Evolutionary conservation across 768 basidiomycete genomes (phyloP).

Genomic region (Mycena haematopus): DNA sequence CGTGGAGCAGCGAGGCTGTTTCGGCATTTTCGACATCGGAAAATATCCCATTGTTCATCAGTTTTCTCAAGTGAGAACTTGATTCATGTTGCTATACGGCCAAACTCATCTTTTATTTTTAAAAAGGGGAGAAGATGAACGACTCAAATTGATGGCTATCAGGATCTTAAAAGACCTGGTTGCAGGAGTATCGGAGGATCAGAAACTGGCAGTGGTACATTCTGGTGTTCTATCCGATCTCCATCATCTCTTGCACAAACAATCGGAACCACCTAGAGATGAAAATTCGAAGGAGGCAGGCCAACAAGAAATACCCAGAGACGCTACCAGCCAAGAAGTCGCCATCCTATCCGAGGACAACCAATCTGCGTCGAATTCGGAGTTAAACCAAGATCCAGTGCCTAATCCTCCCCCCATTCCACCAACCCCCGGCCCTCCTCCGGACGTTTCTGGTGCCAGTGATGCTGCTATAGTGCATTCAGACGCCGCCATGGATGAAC

Average conservation of each 20-base stretch:
- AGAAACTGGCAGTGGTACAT: constrained; percentile 6
- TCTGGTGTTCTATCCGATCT: constrained; percentile 10
- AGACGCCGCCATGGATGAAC: background rate
- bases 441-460: background rate
- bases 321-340: background rate
- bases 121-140: constrained; percentile 6
- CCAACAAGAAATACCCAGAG: background rate
- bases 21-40: constrained; percentile 2
- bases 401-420: background rate
- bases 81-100: background rate
- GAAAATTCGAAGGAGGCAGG: background rate
- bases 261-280: background rate
- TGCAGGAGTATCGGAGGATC: constrained; percentile 4
- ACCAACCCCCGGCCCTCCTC: background rate
- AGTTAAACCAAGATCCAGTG: background rate
- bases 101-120: background rate
- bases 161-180: constrained; percentile 6
- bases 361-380: background rate
- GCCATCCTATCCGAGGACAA: background rate
- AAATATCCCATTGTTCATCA: constrained; percentile 5
- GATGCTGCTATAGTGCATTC: no score
- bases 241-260: constrained; percentile 2
- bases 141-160: constrained; percentile 5
- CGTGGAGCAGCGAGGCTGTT: constrained; percentile 7
- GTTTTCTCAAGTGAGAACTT: constrained; percentile 5